phyloP scores from a whole-genome alignment of 2,329 filamentous ascomycete species.

The Talaromyces pinophilus region DNA sequence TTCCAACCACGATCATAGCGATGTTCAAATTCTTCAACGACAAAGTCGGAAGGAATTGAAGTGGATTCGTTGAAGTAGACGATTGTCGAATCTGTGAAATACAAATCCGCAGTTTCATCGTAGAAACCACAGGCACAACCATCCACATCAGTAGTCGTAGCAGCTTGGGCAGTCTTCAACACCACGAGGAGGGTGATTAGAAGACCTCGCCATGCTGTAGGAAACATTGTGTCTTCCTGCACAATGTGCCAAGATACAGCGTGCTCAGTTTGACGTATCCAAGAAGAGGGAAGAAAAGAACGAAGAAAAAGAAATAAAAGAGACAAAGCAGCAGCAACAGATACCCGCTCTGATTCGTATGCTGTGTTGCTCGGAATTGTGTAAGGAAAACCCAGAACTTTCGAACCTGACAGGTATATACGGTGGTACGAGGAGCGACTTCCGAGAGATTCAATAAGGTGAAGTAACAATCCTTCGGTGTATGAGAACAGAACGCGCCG shows the following conservation, averaged over 20 bases:
- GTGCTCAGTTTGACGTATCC: neutral
- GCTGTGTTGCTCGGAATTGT: conserved; percentile 9
- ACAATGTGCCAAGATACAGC: neutral
- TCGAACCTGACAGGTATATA: neutral
- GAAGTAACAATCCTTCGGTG: neutral
- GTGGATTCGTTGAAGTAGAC: conserved; percentile 55
- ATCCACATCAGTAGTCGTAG: conserved; percentile 16
- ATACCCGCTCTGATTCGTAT: neutral
- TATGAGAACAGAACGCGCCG: neutral
- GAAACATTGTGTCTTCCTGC: conserved; percentile 14
- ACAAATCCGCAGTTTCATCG: conserved; percentile 43
- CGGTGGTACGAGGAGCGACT: neutral
- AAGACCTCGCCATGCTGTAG: conserved; percentile 10
- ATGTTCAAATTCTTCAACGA: conserved; percentile 45
- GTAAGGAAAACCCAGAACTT: neutral
- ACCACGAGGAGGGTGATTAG: conserved; percentile 11
- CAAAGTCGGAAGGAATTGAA: conserved; percentile 39
- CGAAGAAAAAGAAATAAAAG: neutral
- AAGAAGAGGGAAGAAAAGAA: neutral
- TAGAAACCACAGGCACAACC: conserved; percentile 52
- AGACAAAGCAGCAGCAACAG: neutral
- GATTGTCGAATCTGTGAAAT: conserved; percentile 50
- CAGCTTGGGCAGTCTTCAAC: conserved; percentile 5
- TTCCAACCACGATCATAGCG: conserved; percentile 53
- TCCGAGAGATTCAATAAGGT: neutral